These are phyloP conservation scores for Boletus sp. DNA, from an alignment of 768 basidiomycete genomes.

Conservation along the genomic window DNA sequence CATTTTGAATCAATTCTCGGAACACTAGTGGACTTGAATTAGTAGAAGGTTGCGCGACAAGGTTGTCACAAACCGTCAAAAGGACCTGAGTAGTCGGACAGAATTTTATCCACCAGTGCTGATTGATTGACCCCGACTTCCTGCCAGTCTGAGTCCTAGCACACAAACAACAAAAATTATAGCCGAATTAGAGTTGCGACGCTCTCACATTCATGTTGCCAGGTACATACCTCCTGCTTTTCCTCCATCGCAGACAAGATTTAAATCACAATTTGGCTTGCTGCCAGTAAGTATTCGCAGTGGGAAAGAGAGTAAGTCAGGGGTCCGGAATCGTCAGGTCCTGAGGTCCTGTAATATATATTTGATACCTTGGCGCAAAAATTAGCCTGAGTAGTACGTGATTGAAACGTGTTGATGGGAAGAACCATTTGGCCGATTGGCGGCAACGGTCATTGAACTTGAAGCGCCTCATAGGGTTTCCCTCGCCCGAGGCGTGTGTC, in stretches of 20 bases:
- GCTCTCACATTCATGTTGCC: too few relatives aligned
- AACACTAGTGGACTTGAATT: slow-evolving; percentile 32
- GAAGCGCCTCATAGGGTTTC: too few relatives aligned
- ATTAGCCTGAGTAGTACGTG: background rate
- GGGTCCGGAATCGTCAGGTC: too few relatives aligned
- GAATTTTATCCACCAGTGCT: background rate
- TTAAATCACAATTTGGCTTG: too few relatives aligned
- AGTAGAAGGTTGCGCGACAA: background rate
- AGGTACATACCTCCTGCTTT: background rate
- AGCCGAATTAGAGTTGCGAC: too few relatives aligned
- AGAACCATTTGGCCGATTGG: background rate
- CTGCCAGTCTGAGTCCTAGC: background rate
- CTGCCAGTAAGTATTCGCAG: too few relatives aligned
- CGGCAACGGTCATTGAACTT: background rate
- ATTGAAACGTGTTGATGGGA: background rate
- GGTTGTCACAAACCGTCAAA: background rate
- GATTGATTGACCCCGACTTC: background rate
- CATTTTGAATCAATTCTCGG: slow-evolving; percentile 54
- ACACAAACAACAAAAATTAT: background rate
- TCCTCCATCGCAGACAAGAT: background rate
- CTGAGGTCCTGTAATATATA: background rate
- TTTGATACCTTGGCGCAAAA: background rate
- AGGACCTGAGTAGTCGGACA: background rate
- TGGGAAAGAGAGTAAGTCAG: too few relatives aligned
- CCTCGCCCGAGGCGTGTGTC: too few relatives aligned